Percentiles rank a stretch among this genome's conserved stretches.
These are phyloP conservation scores for Cytospora mali DNA, from an alignment of 2,329 filamentous ascomycete genomes.

Conservation along the genomic window DNA sequence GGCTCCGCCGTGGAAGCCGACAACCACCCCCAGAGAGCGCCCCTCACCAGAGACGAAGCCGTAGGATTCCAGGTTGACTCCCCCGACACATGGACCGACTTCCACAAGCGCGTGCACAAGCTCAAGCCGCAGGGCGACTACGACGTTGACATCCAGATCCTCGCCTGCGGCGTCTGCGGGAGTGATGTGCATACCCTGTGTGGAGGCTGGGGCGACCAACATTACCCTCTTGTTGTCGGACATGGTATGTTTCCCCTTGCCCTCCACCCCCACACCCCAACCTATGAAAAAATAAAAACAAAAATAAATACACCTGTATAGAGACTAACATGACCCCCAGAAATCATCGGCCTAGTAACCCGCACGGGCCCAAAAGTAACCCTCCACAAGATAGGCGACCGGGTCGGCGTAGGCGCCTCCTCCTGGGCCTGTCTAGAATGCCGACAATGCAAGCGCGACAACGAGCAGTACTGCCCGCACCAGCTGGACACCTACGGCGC, in stretches of 20 bases:
- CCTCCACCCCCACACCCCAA: background rate
- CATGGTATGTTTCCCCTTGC: slow-evolving; percentile 51
- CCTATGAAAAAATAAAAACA: background rate
- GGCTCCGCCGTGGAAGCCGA: slow-evolving; percentile 7
- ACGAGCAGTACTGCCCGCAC: slow-evolving; percentile 69
- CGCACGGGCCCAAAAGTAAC: slow-evolving; percentile 68
- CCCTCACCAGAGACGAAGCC: slow-evolving; percentile 20
- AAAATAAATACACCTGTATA: background rate
- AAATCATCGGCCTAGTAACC: slow-evolving; percentile 71
- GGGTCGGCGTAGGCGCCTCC: slow-evolving; percentile 71
- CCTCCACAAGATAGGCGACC: slow-evolving; percentile 59
- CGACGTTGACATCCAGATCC: slow-evolving; percentile 86
- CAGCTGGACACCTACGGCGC: slow-evolving; percentile 63
- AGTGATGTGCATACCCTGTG: slow-evolving; percentile 72
- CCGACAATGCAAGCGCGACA: slow-evolving; percentile 65
- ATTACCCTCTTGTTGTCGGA: slow-evolving; percentile 67
- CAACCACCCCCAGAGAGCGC: background rate
- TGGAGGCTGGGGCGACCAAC: slow-evolving; percentile 67
- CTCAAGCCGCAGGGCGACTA: slow-evolving; percentile 85
- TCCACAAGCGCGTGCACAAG: slow-evolving; percentile 74
- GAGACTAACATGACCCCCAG: slow-evolving; percentile 37
- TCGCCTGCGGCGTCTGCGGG: slow-evolving; percentile 76
- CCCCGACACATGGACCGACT: slow-evolving; percentile 58
- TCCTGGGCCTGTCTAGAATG: slow-evolving; percentile 66
- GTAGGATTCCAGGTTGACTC: slow-evolving; percentile 60